phyloP scores from a whole-genome alignment of 2,329 filamentous ascomycete species.

The Alternaria viburni region DNA sequence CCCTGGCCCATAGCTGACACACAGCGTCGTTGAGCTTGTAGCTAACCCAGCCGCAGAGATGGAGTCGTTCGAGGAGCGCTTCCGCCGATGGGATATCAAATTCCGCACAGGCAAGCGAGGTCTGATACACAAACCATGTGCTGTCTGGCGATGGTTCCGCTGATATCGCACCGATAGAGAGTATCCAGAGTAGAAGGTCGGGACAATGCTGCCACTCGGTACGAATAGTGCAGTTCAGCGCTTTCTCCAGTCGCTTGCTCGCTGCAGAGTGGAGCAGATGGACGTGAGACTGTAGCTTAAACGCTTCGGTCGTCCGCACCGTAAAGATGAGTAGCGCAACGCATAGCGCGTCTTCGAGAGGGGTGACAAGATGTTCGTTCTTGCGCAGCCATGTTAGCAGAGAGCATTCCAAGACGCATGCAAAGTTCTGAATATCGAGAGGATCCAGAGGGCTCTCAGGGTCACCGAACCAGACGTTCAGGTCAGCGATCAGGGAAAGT shows the following conservation, averaged over 20 bases:
- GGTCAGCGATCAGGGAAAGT: conserved; percentile 42
- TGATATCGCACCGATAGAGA: conserved; percentile 45
- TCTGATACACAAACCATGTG: conserved; percentile 43
- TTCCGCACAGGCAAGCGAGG: conserved; percentile 40
- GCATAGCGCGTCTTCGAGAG: conserved; percentile 46
- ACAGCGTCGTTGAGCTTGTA: conserved; percentile 46
- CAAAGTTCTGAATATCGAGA: conserved; percentile 46
- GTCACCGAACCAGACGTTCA: conserved; percentile 44
- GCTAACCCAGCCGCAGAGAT: conserved; percentile 46
- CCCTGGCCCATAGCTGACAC: conserved; percentile 37
- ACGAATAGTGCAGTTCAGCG: conserved; percentile 42
- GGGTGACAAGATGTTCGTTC: conserved; percentile 29
- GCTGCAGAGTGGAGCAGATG: conserved; percentile 41
- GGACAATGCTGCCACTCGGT: conserved; percentile 41
- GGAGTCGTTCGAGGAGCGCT: conserved; percentile 36
- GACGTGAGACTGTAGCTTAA: conserved; percentile 30
- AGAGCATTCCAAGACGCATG: conserved; percentile 42
- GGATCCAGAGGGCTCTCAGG: conserved; percentile 40
- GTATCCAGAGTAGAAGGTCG: conserved; percentile 47
- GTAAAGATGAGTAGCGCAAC: conserved; percentile 47
- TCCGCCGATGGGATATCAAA: conserved; percentile 37
- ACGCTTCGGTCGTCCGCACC: conserved; percentile 43
- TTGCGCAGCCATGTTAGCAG: conserved; percentile 42
- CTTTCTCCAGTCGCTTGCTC: conserved; percentile 43
- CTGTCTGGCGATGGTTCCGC: conserved; percentile 40